Evolutionary conservation across 768 basidiomycete genomes (phyloP), one percentile per base, ranked within the genome.

Genomic region (Tulasnella sp.): DNA sequence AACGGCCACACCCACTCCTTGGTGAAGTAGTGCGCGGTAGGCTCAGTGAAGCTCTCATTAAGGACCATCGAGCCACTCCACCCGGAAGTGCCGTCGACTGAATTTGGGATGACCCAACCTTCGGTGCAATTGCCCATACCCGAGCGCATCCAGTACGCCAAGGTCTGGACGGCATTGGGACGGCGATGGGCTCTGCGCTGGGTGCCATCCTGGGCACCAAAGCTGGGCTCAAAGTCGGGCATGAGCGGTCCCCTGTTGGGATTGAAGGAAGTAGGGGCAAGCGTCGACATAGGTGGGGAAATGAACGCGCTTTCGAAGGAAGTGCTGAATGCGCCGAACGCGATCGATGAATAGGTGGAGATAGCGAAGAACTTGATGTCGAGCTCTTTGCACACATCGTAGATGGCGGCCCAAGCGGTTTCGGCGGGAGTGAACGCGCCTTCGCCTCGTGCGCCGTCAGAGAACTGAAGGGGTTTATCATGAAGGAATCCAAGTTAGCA

Each of bases 371-470:
- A 41, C 11, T 21, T 9, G 41, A 53, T 32, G n/a, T 34, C 41
- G 32, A 53, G 51, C 51, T 53, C 27, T 27, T 41, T 30, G 19
- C 51, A 53, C 17, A 53, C 23, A 13, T 53, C 51, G 51, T 53
- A 38, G 51, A 53, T 41, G 17, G 51, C 32, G 26, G 51, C 51
- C 24, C n/a, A 24, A 4, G 24, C 32, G 27, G 51, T 32, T 21
- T 53, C 51, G 32, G 32, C 32, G n/a, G 51, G 51, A n/a, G 41
- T 30, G 32, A 53, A 53, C 17, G 24, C 30, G 19, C 34, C 29
- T 53, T 53, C 51, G 51, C 51, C 51, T 38, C 51, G 51, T 13
- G 41, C 30, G 4, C 51, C 51, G n/a, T 53, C 51, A 7, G 51
- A 53, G 30, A 30, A 53, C 29, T 53, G 32, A 23, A 34, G 32